Base-by-base conservation (phyloP, 371 early-diverging fungal genomes). In the Rhizopus arrhizus region DNA sequence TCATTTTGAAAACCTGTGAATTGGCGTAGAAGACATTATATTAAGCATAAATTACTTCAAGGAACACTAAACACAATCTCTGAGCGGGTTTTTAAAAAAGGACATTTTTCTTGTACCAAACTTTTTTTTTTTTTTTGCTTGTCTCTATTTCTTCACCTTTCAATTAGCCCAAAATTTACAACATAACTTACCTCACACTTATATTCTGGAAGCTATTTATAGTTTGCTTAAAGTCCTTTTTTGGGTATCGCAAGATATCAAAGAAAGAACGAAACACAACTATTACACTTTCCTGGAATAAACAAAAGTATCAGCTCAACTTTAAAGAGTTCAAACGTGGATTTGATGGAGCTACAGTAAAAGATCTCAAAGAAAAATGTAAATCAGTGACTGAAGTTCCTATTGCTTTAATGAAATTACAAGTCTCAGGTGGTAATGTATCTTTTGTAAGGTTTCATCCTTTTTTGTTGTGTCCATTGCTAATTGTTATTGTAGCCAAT, bases 301-400 rank as follows among this genome's bases (percentile, higher is more conserved):
- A 64, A 12, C 72, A 69, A 31, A 56, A 59, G 12, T 57, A 62
- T 52, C 72, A 71, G 29, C 35, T 80, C 16, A 65, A 70, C 49
- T 74, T 80, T 56, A 69, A 66, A 49, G 74, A 75, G 40, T 73
- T 68, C 16, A 51, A 56, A 2, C 55, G 53, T 12, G 75, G 74
- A 11, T 62, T 81, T 16, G 65, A 76, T 38, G 67, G 66, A 31
- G 77, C 75, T 13, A 73, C 75, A 2, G 66, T 81, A 1, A 63
- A 55, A 13, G 78, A 77, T 53, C 52, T 81, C 6, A 69, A 81
- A 56, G 58, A 74, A 8, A 76, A 77, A 43, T 68, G 69, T 52
- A 81, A 77, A 59, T 12, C 52, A 16, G 28, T 76, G 22, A 81
- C 81, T 0, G 68, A 75, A 36, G 75, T 81, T 16, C 81, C 81